These are phyloP conservation scores for Melocanna baccifera DNA, from an alignment of 176 grass and related monocot genomes.

Conservation along the genomic window DNA sequence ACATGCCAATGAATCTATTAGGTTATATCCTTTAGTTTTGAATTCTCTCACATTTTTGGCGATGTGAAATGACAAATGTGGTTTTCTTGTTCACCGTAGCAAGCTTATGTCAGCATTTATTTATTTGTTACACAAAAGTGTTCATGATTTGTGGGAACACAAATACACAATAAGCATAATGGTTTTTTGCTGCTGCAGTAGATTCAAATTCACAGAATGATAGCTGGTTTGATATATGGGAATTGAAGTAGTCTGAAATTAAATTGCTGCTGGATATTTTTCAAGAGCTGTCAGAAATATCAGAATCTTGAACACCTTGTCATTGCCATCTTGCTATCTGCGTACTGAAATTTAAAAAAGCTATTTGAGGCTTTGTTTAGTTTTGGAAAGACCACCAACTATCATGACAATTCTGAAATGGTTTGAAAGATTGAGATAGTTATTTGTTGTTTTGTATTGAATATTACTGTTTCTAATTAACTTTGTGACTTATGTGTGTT, in stretches of 20 bases:
- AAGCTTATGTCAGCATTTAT: background rate
- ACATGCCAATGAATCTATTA: background rate
- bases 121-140: background rate
- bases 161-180: background rate
- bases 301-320: constrained; percentile 3
- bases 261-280: background rate
- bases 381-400: background rate
- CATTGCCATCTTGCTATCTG: background rate
- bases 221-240: background rate
- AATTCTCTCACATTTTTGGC: background rate
- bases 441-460: background rate
- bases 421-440: background rate
- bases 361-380: background rate
- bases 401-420: background rate
- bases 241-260: background rate
- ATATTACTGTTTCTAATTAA: background rate
- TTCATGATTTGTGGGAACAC: background rate
- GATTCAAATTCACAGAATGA: background rate
- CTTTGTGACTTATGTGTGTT: background rate
- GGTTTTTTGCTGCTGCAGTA: background rate
- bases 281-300: background rate
- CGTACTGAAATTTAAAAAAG: background rate
- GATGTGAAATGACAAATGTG: background rate
- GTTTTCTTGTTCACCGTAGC: background rate
- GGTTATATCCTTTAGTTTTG: constrained; percentile 3